phyloP scores from a whole-genome alignment of 1,284 basidiomycete species.

The Heterobasidion parviporum region DNA sequence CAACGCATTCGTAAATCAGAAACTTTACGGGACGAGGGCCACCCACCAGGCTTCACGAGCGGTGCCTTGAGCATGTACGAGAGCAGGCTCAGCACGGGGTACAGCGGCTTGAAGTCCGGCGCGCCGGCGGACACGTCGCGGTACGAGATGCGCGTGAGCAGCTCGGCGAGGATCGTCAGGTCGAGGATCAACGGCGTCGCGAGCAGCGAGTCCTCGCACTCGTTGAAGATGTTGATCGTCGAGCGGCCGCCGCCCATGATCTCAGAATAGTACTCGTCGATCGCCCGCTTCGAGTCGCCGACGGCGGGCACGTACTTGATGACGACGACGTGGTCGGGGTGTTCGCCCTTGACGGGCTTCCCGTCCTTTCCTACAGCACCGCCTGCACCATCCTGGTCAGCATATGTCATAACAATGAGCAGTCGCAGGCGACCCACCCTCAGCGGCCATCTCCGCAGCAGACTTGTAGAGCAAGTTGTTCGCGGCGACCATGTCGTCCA shows the following conservation, averaged over 20 bases:
- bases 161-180: constrained; percentile 88
- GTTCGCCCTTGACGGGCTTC: constrained; percentile 76
- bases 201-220: constrained; percentile 94
- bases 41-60: constrained; percentile 86
- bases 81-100: constrained; percentile 83
- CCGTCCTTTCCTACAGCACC: constrained; percentile 36
- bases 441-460: constrained; percentile 36
- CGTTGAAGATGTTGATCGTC: constrained; percentile 92
- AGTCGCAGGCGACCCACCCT: neutral
- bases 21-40: neutral
- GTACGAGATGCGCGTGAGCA: constrained; percentile 91
- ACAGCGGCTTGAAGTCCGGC: constrained; percentile 69
- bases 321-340: constrained; percentile 96
- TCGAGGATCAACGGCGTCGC: constrained; percentile 96
- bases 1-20: neutral
- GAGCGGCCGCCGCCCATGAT: constrained; percentile 78
- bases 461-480: constrained; percentile 89
- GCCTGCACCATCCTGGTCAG: neutral
- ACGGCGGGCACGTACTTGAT: constrained; percentile 94
- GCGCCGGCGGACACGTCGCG: constrained; percentile 38
- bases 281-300: constrained; percentile 94
- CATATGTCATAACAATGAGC: neutral
- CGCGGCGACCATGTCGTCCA: constrained; percentile 95
- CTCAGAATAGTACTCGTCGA: constrained; percentile 99
- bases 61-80: constrained; percentile 98